Evolutionary conservation across 2,329 filamentous ascomycete genomes (phyloP).

Genomic region (Zasmidium cellare): DNA sequence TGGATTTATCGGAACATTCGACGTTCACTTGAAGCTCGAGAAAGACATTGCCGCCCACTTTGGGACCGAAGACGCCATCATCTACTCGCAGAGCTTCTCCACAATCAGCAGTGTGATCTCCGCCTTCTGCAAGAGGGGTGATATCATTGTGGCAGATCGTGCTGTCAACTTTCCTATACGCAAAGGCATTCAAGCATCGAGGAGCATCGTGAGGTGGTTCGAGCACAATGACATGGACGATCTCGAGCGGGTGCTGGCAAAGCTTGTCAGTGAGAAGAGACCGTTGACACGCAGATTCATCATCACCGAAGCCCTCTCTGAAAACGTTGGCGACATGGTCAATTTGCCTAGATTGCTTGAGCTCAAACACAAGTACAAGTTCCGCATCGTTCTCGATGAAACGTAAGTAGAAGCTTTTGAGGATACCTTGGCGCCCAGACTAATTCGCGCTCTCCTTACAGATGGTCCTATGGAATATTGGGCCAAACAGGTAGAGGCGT

Average conservation of each 20-base stretch:
- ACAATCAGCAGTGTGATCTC: slow-evolving; percentile 94
- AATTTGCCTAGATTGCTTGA: slow-evolving; percentile 88
- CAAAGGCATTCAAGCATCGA: slow-evolving; percentile 87
- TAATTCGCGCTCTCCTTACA: background rate
- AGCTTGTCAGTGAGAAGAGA: slow-evolving; percentile 79
- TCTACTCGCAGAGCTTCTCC: slow-evolving; percentile 93
- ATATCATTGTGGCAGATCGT: slow-evolving; percentile 93
- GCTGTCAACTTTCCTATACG: slow-evolving; percentile 91
- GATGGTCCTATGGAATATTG: slow-evolving; percentile 89
- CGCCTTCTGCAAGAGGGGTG: slow-evolving; percentile 92
- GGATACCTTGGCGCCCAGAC: background rate
- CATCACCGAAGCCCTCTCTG: slow-evolving; percentile 90
- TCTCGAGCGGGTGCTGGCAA: slow-evolving; percentile 78
- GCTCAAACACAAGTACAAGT: slow-evolving; percentile 93
- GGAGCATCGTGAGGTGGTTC: slow-evolving; percentile 89
- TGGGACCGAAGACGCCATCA: slow-evolving; percentile 83
- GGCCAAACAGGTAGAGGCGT: slow-evolving; percentile 87
- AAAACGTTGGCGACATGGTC: slow-evolving; percentile 80
- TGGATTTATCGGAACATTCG: slow-evolving; percentile 96
- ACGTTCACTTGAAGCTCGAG: slow-evolving; percentile 96
- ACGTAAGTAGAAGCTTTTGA: slow-evolving; percentile 48
- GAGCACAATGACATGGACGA: slow-evolving; percentile 95
- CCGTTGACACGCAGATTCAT: slow-evolving; percentile 90
- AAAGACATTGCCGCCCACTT: slow-evolving; percentile 87
- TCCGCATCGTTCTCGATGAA: slow-evolving; percentile 94